Evolutionary conservation across 345 rosid genomes (phyloP), one percentile per base, ranked within the genome.

Genomic region (Euphorbia peplus): DNA sequence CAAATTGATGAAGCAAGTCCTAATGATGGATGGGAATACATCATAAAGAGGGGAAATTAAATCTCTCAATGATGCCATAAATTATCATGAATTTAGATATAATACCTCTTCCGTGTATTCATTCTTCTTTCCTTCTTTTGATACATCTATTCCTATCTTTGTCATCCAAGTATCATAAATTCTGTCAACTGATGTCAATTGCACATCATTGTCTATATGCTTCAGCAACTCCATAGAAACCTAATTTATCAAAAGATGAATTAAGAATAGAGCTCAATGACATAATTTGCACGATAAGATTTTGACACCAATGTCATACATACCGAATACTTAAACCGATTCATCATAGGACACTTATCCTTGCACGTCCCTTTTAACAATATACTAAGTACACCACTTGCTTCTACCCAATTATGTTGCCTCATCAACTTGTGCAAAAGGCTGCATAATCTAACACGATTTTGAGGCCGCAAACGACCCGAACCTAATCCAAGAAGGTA

Each of bases 291-390:
- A 5, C 15, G 18, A 57, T 28, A 14, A 26, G 35, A 57, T 35
- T 18, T n/a, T 41, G 26, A 28, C 4, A 9, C n/a, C 10, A 29
- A 65, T 29, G 12, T 16, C 76, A 53, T 76, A 87, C 76, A 53
- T 76, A 87, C 98, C 89, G 55, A 72, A 66, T 78, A 93, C 80
- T 91, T 91, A 69, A 91, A 77, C 3, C 96, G 87, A 71, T 85
- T 89, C 35, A 70, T 63, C 48, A 39, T 63, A 3, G 85, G 80
- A 39, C 72, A 77, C 25, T 48, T 42, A 61, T 85, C 88, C 63
- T 70, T 80, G 63, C 72, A 68, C 0, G 92, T 86, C 14, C 82
- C 97, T 73, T 79, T 78, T 78, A 86, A 73, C 60, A 89, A 61
- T 46, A 89, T 78, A 12, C 89, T 81, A 29, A 89, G 80, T 0